These are phyloP conservation scores for Coemansia sp. DNA, from an alignment of 192 early-diverging fungal species.

Conservation along the genomic window DNA sequence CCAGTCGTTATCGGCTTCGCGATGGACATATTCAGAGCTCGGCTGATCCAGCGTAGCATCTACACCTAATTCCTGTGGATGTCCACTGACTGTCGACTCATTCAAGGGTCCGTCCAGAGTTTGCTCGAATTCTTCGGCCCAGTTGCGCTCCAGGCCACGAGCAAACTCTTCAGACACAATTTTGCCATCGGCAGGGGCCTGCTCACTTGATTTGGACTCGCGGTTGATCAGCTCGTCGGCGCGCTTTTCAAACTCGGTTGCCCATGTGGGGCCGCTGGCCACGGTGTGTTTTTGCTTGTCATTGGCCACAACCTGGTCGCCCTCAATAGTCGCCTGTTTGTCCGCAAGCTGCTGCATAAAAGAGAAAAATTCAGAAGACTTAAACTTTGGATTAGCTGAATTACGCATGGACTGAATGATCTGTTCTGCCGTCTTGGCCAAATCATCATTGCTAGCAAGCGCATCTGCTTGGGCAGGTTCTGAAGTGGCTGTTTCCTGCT, in stretches of 20 bases:
- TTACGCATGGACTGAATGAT: slow-evolving; percentile 72
- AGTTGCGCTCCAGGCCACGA: slow-evolving; percentile 55
- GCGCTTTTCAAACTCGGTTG: slow-evolving; percentile 65
- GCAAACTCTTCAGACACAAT: slow-evolving; percentile 61
- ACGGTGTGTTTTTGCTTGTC: slow-evolving; percentile 34
- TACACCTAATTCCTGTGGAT: slow-evolving; percentile 40
- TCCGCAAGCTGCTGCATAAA: slow-evolving; percentile 94
- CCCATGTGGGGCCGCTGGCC: slow-evolving; percentile 60
- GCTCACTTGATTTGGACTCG: slow-evolving; percentile 31
- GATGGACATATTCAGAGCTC: slow-evolving; percentile 54
- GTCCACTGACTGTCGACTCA: slow-evolving; percentile 50
- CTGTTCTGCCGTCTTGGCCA: slow-evolving; percentile 78
- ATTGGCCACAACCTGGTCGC: slow-evolving; percentile 69
- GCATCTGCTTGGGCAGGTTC: slow-evolving; percentile 1
- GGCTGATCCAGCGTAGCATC: slow-evolving; percentile 58
- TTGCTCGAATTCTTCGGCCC: slow-evolving; percentile 62
- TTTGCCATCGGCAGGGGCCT: slow-evolving; percentile 48
- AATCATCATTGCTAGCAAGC: slow-evolving; percentile 50
- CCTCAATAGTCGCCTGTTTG: slow-evolving; percentile 81
- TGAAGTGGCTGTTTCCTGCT: slow-evolving; percentile 23
- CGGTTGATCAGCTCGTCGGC: slow-evolving; percentile 56
- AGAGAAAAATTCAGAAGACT: slow-evolving; percentile 83
- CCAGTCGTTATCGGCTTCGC: slow-evolving; percentile 59
- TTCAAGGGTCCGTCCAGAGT: slow-evolving; percentile 48
- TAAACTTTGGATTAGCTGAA: slow-evolving; percentile 90